phyloP scores from a whole-genome alignment of 257 asterid genomes.

The Paulownia fortunei region DNA sequence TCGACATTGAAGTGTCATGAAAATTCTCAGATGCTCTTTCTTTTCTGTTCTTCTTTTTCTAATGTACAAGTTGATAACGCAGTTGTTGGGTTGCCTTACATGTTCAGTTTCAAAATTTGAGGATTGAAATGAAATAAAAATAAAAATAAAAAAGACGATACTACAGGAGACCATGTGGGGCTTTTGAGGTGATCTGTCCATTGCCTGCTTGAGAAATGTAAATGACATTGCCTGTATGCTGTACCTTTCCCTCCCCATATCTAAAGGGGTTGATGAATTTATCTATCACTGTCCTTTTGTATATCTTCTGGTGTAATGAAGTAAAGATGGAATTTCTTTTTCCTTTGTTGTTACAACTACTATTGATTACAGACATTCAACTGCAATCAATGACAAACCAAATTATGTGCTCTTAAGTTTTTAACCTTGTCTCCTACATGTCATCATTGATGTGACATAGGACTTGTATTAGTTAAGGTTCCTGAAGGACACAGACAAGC shows the following conservation, averaged over 20 bases:
- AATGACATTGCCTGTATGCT: constrained; percentile 63
- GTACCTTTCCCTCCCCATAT: constrained; percentile 49
- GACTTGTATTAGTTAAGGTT: constrained; percentile 13
- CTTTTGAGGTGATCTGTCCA: constrained; percentile 29
- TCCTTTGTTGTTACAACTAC: constrained; percentile 52
- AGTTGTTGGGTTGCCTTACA: constrained; percentile 27
- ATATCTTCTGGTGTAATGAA: constrained; percentile 40
- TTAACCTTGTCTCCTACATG: not conserved
- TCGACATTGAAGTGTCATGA: constrained; percentile 51
- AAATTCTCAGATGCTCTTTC: not conserved
- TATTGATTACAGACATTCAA: constrained; percentile 29
- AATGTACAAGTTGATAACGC: constrained; percentile 31
- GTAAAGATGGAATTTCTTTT: constrained; percentile 53
- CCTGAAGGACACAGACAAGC: not conserved
- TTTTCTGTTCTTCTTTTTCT: not conserved
- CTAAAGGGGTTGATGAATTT: constrained; percentile 31
- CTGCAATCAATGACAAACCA: constrained; percentile 25
- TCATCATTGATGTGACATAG: constrained; percentile 24
- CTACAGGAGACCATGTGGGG: constrained; percentile 6
- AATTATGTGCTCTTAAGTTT: not conserved
- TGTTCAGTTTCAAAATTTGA: constrained; percentile 13
- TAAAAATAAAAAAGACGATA: not conserved
- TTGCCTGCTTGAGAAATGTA: constrained; percentile 46
- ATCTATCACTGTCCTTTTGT: constrained; percentile 34
- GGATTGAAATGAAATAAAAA: constrained; percentile 7